Conservation (phyloP, 345 rosid species). For the Gossypium australe region DNA sequence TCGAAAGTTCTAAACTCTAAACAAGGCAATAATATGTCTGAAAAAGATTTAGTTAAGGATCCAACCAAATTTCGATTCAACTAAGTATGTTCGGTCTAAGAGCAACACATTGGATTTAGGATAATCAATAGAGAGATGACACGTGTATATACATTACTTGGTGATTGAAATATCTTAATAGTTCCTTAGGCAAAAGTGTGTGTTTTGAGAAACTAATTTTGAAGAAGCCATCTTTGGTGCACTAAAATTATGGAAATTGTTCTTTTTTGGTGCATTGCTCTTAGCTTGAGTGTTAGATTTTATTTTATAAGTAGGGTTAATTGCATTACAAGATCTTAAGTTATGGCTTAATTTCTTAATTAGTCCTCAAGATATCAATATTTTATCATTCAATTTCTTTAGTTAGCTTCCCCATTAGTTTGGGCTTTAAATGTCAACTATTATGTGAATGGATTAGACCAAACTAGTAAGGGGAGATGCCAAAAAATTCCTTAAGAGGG, state of each 20-base stretch:
- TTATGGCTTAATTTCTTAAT: not conserved
- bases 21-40: not conserved
- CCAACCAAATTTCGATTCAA: slow-evolving; percentile 9
- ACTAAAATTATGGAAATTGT: not conserved
- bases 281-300: not conserved
- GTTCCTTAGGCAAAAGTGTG: not conserved
- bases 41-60: not conserved
- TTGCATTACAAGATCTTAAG: not conserved
- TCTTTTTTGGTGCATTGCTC: not conserved
- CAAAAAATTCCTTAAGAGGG: no score
- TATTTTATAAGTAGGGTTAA: not conserved
- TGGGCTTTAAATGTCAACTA: no score
- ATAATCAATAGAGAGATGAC: not conserved
- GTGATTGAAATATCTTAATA: not conserved
- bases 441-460: no score
- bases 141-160: not conserved
- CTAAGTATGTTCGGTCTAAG: slow-evolving; percentile 1
- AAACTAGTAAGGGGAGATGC: no score
- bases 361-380: no score
- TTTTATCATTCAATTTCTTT: no score
- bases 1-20: not conserved
- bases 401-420: no score
- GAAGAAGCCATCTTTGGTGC: not conserved
- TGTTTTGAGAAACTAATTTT: not conserved
- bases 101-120: not conserved